Base-by-base conservation (phyloP, 1,284 basidiomycete species). In the Cystobasidium sp. region DNA sequence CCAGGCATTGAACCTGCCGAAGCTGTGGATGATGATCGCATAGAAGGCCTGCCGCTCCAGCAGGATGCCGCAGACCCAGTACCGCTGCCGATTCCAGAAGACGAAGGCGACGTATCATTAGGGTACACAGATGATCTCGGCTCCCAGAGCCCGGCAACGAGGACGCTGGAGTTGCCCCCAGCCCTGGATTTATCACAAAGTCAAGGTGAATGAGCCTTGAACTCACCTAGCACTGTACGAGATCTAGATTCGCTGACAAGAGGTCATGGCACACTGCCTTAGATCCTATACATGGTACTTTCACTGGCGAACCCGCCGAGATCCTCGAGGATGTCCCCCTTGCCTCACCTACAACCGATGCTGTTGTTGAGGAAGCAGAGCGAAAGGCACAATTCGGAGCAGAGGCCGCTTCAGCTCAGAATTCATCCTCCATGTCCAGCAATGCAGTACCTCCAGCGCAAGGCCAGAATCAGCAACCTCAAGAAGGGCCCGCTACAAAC, bases 331-430 rank as follows among this genome's bases (percentile, higher is more conserved):
- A 71, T 55, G 49, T 44, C 8, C 47, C 69, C 3, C n/a, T 71
- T 24, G 47, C 69, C 16, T 71, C 69, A 8, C 69, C 69, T 10
- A 71, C 68, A 5, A 70, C 69, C 18, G 69, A 63, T 22, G 59
- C 58, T 16, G 59, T 41, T 0, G 51, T 64, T 9, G 49, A 61
- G 7, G 59, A 51, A 53, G 58, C 69, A 24, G 52, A 37, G 20
- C 47, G 22, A 41, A 46, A 49, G 14, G 31, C 41, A 24, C 43
- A 63, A 63, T 16, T 16, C 20, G 47, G 47, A 14, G 20, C 47
- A 51, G 47, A 51, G 14, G 61, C 16, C n/a, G 22, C 5, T 1
- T 39, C 31, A 16, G 20, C 37, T 24, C 14, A 61, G 20, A 20
- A n/a, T 20, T 24, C 31, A 18, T 7, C 41, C 6, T 31, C 8